phyloP scores from a whole-genome alignment of 306 rosid species.

The Medicago truncatula region DNA sequence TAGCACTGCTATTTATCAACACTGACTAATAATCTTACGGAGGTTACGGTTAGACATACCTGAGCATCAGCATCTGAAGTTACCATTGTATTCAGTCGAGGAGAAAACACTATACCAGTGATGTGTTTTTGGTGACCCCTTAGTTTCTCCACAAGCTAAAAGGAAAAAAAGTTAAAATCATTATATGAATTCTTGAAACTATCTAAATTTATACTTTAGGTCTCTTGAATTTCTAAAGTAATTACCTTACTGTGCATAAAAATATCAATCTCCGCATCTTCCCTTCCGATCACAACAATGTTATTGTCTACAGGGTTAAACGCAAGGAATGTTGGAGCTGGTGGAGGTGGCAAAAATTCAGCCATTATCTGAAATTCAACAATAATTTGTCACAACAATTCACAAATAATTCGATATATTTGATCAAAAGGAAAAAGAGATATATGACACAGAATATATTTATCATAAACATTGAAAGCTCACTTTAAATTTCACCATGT shows the following conservation, averaged over 20 bases:
- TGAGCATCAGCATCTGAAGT: slow-evolving; percentile 79
- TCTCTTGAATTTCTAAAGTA: not conserved
- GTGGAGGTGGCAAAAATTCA: slow-evolving; percentile 70
- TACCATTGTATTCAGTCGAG: slow-evolving; percentile 58
- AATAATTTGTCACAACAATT: slow-evolving; percentile 22
- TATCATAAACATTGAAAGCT: not conserved
- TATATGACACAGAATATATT: not conserved
- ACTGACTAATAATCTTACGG: not conserved
- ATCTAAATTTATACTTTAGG: slow-evolving; percentile 31
- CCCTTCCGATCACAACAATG: slow-evolving; percentile 76
- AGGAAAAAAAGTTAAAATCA: slow-evolving; percentile 27
- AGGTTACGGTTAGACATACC: slow-evolving; percentile 48
- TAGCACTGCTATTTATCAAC: not conserved
- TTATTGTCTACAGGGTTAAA: slow-evolving; percentile 81
- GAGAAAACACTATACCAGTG: slow-evolving; percentile 73
- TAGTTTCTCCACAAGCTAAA: slow-evolving; percentile 61
- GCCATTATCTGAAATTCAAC: slow-evolving; percentile 54
- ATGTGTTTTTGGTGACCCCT: slow-evolving; percentile 73
- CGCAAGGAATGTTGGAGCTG: slow-evolving; percentile 64
- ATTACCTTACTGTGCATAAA: slow-evolving; percentile 66
- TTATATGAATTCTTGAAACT: slow-evolving; percentile 4
- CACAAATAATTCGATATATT: no score
- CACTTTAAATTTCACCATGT: slow-evolving; percentile 16
- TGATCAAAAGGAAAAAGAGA: not conserved
- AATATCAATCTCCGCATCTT: slow-evolving; percentile 70